Percentiles rank a stretch among this genome's conserved stretches.
These are phyloP conservation scores for Anisodus acutangulus DNA, from an alignment of 257 asterid species.

Conservation along the genomic window DNA sequence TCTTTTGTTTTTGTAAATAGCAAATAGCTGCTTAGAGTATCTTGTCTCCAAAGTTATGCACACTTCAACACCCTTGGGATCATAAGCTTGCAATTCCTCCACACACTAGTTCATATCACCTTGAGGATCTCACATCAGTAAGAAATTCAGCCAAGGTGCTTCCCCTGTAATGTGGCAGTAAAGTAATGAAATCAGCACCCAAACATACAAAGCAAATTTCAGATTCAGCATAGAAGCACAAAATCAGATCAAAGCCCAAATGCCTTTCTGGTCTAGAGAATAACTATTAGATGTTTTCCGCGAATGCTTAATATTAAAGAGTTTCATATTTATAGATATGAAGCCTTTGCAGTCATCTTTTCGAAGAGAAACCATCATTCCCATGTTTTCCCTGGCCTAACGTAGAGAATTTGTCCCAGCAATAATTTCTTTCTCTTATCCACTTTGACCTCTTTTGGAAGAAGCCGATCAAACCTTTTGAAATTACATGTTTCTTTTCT, in stretches of 20 bases:
- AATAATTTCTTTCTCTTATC: background rate
- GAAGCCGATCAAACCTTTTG: background rate
- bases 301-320: background rate
- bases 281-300: background rate
- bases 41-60: slow-evolving; percentile 50
- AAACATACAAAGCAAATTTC: background rate
- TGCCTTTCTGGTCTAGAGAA: background rate
- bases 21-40: slow-evolving; percentile 61
- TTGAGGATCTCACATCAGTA: slow-evolving; percentile 50
- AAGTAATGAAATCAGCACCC: slow-evolving; percentile 1
- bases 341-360: background rate
- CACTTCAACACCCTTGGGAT: slow-evolving; percentile 46
- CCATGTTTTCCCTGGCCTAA: background rate
- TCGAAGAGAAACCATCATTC: background rate
- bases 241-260: background rate
- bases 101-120: slow-evolving; percentile 52
- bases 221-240: slow-evolving; percentile 27
- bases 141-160: slow-evolving; percentile 65
- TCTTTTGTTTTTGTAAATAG: slow-evolving; percentile 53
- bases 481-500: background rate
- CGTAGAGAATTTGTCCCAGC: background rate
- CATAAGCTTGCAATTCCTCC: slow-evolving; percentile 51
- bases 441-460: slow-evolving; percentile 6
- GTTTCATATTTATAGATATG: background rate
- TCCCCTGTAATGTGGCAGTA: slow-evolving; percentile 50